Percentiles rank a stretch among this genome's conserved stretches.
These are phyloP conservation scores for Musa acuminata DNA, from an alignment of 176 grass and related monocot genomes.

Conservation along the genomic window DNA sequence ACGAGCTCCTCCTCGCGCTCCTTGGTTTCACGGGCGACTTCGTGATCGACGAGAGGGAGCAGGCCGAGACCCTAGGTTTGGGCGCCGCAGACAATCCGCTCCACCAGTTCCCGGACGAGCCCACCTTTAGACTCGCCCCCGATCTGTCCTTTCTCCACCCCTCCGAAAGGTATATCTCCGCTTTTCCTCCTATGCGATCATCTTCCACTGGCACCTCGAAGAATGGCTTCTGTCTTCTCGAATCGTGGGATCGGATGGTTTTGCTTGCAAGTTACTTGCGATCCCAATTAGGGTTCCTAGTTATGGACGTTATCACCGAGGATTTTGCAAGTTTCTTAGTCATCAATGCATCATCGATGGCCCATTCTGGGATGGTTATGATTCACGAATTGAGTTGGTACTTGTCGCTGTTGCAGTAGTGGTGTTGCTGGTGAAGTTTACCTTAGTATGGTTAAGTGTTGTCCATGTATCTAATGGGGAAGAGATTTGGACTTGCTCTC, in stretches of 20 bases:
- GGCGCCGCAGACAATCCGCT: conserved; percentile 15
- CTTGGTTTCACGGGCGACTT: conserved; percentile 91
- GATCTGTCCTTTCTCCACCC: conserved; percentile 85
- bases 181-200: background rate
- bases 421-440: background rate
- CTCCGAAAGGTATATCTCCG: conserved; percentile 57
- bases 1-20: conserved; percentile 85
- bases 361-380: too few relatives aligned
- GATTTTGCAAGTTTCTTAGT: background rate
- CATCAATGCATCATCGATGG: background rate
- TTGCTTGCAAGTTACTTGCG: background rate
- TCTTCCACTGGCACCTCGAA: too few relatives aligned
- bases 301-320: background rate
- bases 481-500: too few relatives aligned
- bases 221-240: background rate
- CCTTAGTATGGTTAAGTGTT: background rate
- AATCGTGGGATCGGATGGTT: background rate
- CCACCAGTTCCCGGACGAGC: conserved; percentile 19
- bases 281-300: background rate
- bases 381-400: background rate
- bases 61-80: conserved; percentile 14
- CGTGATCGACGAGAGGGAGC: conserved; percentile 44
- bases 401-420: background rate
- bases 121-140: conserved; percentile 75
- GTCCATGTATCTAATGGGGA: background rate